A percentile compares a stretch with the other conserved stretches of the same genome.
phyloP scores from a whole-genome alignment of 352 stramenopile species.

The Peronospora destructor region DNA sequence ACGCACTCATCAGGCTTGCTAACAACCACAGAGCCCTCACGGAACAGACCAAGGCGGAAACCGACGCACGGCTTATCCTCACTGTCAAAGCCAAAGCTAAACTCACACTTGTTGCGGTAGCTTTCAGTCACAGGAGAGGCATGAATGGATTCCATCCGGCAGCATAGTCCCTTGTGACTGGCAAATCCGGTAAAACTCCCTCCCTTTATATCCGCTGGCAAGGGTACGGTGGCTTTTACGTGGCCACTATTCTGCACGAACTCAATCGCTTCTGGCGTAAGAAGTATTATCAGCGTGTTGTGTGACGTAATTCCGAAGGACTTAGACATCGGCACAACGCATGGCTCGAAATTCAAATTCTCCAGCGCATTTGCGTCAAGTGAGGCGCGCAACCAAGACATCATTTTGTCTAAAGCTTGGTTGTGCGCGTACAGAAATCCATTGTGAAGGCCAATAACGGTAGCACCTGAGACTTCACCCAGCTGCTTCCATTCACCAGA shows the following conservation, averaged over 20 bases:
- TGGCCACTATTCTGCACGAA: constrained; percentile 35
- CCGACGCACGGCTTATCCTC: constrained; percentile 75
- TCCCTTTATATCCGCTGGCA: constrained; percentile 18
- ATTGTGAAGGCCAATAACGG: constrained; percentile 65
- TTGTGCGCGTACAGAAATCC: constrained; percentile 55
- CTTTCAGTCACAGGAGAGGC: constrained; percentile 77
- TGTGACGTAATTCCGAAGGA: constrained; percentile 66
- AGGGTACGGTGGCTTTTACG: constrained; percentile 30
- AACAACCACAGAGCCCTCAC: constrained; percentile 65
- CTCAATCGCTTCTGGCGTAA: constrained; percentile 36
- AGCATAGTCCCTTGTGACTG: constrained; percentile 80
- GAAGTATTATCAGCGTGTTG: constrained; percentile 64
- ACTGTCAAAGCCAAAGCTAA: constrained; percentile 88
- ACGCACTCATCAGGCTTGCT: constrained; percentile 61
- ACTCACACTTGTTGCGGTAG: constrained; percentile 98
- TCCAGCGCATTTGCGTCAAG: constrained; percentile 46
- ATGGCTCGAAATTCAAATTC: constrained; percentile 39
- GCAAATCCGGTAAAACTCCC: constrained; percentile 49
- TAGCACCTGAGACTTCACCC: constrained; percentile 33
- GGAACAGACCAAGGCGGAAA: constrained; percentile 83
- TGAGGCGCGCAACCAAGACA: constrained; percentile 46
- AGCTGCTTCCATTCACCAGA: constrained; percentile 56
- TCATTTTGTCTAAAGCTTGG: constrained; percentile 1
- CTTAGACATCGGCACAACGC: constrained; percentile 15
- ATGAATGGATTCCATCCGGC: constrained; percentile 81